Percentiles rank a stretch among this genome's conserved stretches.
Evolutionary conservation across 768 basidiomycete species (phyloP).

Genomic region (Rhodotorula babjevae): DNA sequence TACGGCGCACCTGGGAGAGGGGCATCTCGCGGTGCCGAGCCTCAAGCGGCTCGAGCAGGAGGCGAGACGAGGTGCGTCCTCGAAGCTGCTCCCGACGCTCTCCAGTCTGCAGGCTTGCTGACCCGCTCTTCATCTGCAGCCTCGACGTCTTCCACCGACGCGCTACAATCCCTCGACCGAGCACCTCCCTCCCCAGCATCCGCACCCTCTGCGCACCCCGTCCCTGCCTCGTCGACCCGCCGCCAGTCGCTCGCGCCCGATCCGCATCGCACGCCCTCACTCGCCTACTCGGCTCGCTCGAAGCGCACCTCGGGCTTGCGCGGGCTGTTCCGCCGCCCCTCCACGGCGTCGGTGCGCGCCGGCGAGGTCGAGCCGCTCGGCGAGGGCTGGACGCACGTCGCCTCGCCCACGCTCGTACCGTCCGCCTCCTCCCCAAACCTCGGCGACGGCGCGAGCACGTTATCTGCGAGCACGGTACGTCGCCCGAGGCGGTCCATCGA

Average conservation of each 20-base stretch:
- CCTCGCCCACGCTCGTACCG: neutral
- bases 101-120: neutral
- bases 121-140: neutral
- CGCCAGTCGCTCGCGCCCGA: no score
- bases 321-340: neutral
- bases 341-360: neutral
- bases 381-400: neutral
- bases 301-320: neutral
- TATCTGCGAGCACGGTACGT: neutral
- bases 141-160: no score
- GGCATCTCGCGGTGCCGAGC: constrained; percentile 6
- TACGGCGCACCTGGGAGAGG: neutral
- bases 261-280: neutral
- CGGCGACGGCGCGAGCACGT: neutral
- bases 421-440: neutral
- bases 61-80: neutral
- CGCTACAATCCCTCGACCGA: no score
- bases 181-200: no score
- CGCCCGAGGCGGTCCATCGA: neutral
- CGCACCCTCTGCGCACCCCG: no score
- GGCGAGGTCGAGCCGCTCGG: neutral
- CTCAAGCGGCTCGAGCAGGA: neutral
- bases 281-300: neutral
- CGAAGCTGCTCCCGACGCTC: neutral
- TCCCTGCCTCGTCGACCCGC: no score